These are phyloP conservation scores for Micractinium sp. DNA, from an alignment of 139 green algal species.

Conservation along the genomic window DNA sequence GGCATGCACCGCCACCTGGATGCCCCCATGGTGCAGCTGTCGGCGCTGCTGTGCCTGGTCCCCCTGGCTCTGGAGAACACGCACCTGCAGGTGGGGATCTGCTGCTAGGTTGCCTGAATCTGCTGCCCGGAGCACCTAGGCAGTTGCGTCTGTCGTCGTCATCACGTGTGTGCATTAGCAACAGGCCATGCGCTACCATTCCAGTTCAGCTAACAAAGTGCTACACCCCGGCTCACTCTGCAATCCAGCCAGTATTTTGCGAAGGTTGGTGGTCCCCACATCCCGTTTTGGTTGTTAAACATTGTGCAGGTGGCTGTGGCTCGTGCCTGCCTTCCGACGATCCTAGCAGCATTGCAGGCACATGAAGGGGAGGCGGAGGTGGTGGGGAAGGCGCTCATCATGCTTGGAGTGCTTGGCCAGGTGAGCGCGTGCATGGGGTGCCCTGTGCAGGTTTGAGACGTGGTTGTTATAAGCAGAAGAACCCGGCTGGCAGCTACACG, in stretches of 20 bases:
- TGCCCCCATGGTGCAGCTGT: slow-evolving; percentile 70
- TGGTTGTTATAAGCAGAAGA: background rate
- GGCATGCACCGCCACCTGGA: slow-evolving; percentile 48
- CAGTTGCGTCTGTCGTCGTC: background rate
- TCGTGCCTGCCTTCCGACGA: slow-evolving; percentile 30
- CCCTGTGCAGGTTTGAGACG: background rate
- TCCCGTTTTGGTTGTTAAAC: no score
- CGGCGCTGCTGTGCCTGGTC: slow-evolving; percentile 69
- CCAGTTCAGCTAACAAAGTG: no score
- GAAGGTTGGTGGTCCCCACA: background rate
- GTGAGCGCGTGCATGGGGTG: background rate
- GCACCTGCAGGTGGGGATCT: slow-evolving; percentile 55
- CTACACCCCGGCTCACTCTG: no score
- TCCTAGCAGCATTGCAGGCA: slow-evolving; percentile 49
- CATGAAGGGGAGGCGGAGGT: slow-evolving; percentile 60
- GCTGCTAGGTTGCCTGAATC: background rate
- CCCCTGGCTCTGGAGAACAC: slow-evolving; percentile 66
- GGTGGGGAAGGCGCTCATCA: slow-evolving; percentile 67
- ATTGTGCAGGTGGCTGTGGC: slow-evolving; percentile 6
- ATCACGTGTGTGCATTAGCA: background rate
- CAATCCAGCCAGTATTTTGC: background rate
- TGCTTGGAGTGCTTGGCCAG: slow-evolving; percentile 72
- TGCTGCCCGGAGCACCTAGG: background rate
- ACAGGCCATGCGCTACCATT: no score
- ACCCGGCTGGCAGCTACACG: no score